Conservation (phyloP, 345 rosid species). For the Reutealis trisperma region DNA sequence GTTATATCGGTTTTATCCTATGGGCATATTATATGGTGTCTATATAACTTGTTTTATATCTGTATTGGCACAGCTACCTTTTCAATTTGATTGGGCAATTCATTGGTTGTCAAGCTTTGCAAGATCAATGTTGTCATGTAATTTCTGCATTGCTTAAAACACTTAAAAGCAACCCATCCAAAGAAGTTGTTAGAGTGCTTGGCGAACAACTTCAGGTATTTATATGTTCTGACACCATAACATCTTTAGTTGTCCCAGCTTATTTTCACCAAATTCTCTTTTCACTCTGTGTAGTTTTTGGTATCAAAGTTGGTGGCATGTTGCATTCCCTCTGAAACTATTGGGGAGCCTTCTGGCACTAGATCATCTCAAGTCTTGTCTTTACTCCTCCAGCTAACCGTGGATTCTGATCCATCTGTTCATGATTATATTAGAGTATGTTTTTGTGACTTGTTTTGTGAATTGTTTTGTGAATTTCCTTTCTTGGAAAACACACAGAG, state of each 20-base stretch:
- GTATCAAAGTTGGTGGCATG: constrained; percentile 88
- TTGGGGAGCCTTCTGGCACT: constrained; percentile 43
- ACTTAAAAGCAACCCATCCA: constrained; percentile 57
- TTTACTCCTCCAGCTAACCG: constrained; percentile 64
- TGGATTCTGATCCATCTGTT: constrained; percentile 64
- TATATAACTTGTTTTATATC: constrained; percentile 21
- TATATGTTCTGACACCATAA: constrained; percentile 13
- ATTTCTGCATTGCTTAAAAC: constrained; percentile 60
- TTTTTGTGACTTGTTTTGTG: constrained; percentile 13
- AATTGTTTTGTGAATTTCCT: constrained; percentile 11
- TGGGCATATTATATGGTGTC: neutral
- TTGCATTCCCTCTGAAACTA: constrained; percentile 56
- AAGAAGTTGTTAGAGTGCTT: constrained; percentile 62
- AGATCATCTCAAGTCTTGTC: constrained; percentile 55
- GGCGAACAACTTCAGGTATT: constrained; percentile 94
- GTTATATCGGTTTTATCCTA: neutral
- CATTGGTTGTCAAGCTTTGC: constrained; percentile 61
- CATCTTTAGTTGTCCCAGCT: neutral
- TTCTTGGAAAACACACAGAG: neutral
- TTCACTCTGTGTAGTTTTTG: constrained; percentile 61
- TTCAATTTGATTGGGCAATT: constrained; percentile 82
- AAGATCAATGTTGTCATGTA: constrained; percentile 85
- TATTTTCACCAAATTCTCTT: neutral
- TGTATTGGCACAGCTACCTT: constrained; percentile 66
- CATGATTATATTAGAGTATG: constrained; percentile 76